Evolutionary conservation across 495 filamentous ascomycete species (phyloP), one percentile per base, ranked within the genome.

Genomic region (Talaromyces nanjingensis): DNA sequence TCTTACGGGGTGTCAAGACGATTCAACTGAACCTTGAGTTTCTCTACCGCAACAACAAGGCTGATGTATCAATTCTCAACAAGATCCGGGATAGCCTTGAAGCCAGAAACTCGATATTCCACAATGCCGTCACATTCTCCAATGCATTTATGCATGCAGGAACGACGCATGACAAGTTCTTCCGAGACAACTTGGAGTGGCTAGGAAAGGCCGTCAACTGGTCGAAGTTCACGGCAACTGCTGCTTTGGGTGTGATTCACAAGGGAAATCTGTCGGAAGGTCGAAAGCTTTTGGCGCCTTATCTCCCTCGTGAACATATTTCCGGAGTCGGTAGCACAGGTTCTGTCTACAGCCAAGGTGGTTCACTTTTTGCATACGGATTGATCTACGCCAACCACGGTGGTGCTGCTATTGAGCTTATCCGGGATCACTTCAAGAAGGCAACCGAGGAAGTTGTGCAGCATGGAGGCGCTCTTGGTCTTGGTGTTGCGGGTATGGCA

Each of bases 111-210:
- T 98, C 94, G 25, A 99, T 99, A 63, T 99, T 97, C 83, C 96
- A 99, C 74, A 94, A 90, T 4, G 91, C 92, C 1, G 91, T 98
- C 45, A 98, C 94, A 0, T 91, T 99, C 66, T 93, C 94, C 65
- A 97, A 97, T 72, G 96, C 92, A 12, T 98, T 99, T 74, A 99
- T 98, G 93, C 94, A 99, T 70, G 91, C 96, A n/a, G 96, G 96
- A 37, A 98, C 96, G 7, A 97, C 93, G 0, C 92, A 93, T 65
- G 96, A 98, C 74, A 91, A 89, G 68, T 99, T 98, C 79, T 97
- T 98, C 81, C 84, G 96, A 2, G 92, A 97, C 66, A 99, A 98
- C 65, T 76, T 99, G 29, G 96, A 99, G 59, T 99, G 96, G 96
- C 83, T 99, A 8, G 91, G 93, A 34, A 99, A 98, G 78, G 96